Evolutionary conservation across 306 rosid species (phyloP).

Genomic region (Prunus davidiana): DNA sequence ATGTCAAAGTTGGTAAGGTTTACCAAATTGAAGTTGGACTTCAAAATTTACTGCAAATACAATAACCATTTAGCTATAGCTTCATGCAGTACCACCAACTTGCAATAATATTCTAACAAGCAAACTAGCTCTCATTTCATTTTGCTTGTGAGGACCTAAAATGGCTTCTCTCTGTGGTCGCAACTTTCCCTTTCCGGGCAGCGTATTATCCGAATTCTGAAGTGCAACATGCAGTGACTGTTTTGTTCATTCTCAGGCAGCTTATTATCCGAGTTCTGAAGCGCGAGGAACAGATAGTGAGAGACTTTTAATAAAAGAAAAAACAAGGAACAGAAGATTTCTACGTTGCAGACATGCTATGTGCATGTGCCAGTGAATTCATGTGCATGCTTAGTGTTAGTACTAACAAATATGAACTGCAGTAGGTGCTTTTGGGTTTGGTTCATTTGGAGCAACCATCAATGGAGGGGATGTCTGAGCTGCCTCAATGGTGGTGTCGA

Average conservation of each 20-base stretch:
- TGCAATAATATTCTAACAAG: not conserved
- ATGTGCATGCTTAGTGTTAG: not conserved
- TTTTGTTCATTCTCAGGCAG: conserved; percentile 70
- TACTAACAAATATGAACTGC: conserved; percentile 10
- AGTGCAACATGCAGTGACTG: conserved; percentile 49
- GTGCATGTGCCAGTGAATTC: too few species aligned
- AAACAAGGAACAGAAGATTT: not conserved
- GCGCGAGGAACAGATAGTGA: conserved; percentile 68
- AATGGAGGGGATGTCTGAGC: conserved; percentile 89
- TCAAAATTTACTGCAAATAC: conserved; percentile 47
- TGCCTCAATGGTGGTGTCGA: conserved; percentile 69
- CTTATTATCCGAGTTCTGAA: conserved; percentile 74
- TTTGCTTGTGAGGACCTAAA: not conserved
- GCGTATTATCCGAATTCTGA: too few species aligned
- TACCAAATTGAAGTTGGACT: conserved; percentile 10
- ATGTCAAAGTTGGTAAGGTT: conserved; percentile 41
- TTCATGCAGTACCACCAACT: conserved; percentile 24
- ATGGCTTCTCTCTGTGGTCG: conserved; percentile 52
- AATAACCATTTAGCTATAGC: conserved; percentile 13
- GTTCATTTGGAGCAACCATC: conserved; percentile 81
- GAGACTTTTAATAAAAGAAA: conserved; percentile 11
- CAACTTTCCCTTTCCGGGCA: conserved; percentile 23
- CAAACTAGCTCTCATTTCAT: conserved; percentile 8
- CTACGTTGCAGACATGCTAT: conserved; percentile 2
- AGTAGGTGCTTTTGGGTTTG: conserved; percentile 85